Evolutionary conservation across 169 alveolate genomes (phyloP).

Genomic region (Eimeria praecox): DNA sequence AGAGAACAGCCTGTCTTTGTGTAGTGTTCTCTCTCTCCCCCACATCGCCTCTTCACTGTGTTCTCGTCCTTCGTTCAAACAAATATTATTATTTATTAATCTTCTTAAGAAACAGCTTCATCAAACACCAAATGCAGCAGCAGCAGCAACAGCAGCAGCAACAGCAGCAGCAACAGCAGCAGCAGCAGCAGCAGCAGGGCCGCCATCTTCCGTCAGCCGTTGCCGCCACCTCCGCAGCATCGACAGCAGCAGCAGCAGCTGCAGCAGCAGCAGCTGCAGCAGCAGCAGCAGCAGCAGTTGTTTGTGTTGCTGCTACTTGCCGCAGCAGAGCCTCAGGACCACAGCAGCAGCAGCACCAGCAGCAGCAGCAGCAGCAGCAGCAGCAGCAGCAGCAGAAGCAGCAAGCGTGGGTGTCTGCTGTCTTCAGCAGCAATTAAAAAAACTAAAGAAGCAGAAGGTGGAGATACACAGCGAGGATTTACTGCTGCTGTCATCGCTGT

Average conservation of each 20-base stretch:
- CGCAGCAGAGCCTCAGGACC: background rate
- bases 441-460: slow-evolving; percentile 1
- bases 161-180: background rate
- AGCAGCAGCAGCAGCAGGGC: background rate
- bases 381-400: slow-evolving; percentile 21
- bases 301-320: background rate
- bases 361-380: background rate
- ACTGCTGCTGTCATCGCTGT: slow-evolving; percentile 11
- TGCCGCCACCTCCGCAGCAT: background rate
- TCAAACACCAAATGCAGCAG: background rate
- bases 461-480: background rate
- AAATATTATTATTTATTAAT: background rate
- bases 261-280: slow-evolving; percentile 22
- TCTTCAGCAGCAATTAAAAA: slow-evolving; percentile 4
- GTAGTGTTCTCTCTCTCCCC: background rate
- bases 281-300: background rate
- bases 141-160: background rate
- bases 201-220: background rate
- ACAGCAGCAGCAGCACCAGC: slow-evolving; percentile 26
- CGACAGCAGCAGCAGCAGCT: slow-evolving; percentile 24
- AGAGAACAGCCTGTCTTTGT: background rate
- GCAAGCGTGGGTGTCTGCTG: background rate
- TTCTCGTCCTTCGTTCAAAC: too few relatives aligned
- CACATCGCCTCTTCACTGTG: too few relatives aligned
- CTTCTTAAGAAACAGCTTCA: background rate